Base-by-base conservation (phyloP, 192 early-diverging fungal genomes). In the Phycomyces blakesleeanus region DNA sequence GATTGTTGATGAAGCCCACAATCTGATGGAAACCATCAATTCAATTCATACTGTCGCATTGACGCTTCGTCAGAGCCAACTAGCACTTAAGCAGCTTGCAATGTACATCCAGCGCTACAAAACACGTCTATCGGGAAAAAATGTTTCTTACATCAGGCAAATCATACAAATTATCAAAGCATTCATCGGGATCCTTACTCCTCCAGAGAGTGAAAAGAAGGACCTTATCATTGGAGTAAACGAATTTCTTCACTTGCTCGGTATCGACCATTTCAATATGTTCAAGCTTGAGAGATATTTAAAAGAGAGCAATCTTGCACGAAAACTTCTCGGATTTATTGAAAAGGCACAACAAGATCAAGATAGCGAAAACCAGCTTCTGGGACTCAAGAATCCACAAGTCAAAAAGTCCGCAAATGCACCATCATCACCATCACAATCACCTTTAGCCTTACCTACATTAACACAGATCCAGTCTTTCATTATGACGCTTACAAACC, bases 1-100 rank as follows among this genome's bases (percentile, higher is more conserved):
- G 1, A 86, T 98, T 16, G 74, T 98, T 37, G 95, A 94, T 77
- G 88, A 92, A 70, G 89, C 87, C 0, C 87, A 90, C 57, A 89
- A 87, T 68, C 78, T 85, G 63, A 87, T 84, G 39, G 89, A 92
- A 62, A 85, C 89, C 12, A 87, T 94, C 52, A 76, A 81, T 50
- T 74, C 84, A 9, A 85, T 86, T 15, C 84, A 95, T 62, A 87
- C 89, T 18, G 81, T 88, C 5, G 39, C 69, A 2, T 49, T 96
- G 15, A 67, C 78, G 12, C 50, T 78, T 57, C 52, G 42, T 0
- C 81, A 88, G 27, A 72, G 90, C 8, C n/a, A 64, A 9, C 57
- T 75, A 51, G 79, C 88, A 0, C 62, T 72, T 6, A 68, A 78
- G 6, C 87, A 91, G 55, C 54, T 95, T 25, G 57, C 75, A 34